Conservation (phyloP, 129 eudicot genomes). For the Helianthus tuberosus region DNA sequence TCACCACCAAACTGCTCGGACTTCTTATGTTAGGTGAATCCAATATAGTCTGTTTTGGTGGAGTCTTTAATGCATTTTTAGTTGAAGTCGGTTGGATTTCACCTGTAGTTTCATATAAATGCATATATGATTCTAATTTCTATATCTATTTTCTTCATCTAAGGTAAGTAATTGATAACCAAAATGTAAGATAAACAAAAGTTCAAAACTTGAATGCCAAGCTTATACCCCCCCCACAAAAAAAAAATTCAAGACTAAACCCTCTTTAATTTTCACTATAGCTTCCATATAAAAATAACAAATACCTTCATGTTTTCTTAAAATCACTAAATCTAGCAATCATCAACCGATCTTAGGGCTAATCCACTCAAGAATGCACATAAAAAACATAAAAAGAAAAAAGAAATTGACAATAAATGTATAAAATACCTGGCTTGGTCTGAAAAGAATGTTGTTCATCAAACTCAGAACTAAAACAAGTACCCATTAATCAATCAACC, state of each 20-base stretch:
- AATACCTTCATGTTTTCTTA: neutral
- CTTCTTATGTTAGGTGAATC: conserved; percentile 36
- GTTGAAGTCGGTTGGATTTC: conserved; percentile 29
- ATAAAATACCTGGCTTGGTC: conserved; percentile 42
- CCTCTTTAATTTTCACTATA: neutral
- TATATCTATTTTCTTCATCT: neutral
- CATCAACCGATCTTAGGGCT: conserved; percentile 19
- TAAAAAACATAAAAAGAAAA: neutral
- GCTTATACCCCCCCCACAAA: neutral
- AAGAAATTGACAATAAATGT: neutral
- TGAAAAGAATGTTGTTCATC: conserved; percentile 42
- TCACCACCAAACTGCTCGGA: conserved; percentile 47
- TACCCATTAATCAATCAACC: conserved; percentile 50
- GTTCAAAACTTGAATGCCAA: neutral
- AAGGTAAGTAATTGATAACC: neutral
- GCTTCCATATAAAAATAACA: neutral
- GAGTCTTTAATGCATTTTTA: conserved; percentile 43
- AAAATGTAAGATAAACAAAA: neutral
- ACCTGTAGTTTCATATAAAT: conserved; percentile 28
- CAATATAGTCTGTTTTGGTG: conserved; percentile 32
- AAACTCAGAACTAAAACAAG: conserved; percentile 64
- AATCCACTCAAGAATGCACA: conserved; percentile 27
- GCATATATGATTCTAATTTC: neutral
- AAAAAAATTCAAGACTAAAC: neutral
- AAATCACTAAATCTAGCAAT: conserved; percentile 16